Evolutionary conservation across 768 basidiomycete genomes (phyloP).

Genomic region (Tylopilus subfusipes): DNA sequence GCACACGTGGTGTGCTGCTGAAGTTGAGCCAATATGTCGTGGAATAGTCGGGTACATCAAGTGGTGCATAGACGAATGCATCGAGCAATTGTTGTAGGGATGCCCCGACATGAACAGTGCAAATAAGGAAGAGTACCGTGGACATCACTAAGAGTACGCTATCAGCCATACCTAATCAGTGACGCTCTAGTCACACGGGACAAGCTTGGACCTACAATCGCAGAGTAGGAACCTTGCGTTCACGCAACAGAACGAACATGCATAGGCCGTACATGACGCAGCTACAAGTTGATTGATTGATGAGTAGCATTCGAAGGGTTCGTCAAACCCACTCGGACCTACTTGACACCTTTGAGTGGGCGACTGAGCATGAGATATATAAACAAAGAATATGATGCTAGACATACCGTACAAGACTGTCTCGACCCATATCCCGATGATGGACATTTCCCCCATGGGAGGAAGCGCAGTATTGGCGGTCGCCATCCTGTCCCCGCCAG

Average conservation of each 20-base stretch:
- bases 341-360: background rate
- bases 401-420: background rate
- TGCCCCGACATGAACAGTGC: background rate
- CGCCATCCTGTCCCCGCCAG: background rate
- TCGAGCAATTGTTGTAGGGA: slow-evolving; percentile 1
- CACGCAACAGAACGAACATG: background rate
- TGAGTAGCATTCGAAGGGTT: background rate
- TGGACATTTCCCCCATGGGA: background rate
- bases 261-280: background rate
- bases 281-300: background rate
- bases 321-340: background rate
- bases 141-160: background rate
- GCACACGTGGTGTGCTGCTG: background rate
- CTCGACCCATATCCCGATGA: background rate
- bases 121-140: background rate
- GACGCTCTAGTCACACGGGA: too few relatives aligned
- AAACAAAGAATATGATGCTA: background rate
- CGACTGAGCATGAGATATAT: too few relatives aligned
- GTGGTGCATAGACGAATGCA: background rate
- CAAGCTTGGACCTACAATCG: background rate
- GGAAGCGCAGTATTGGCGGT: background rate
- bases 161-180: background rate
- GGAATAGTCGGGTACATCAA: background rate
- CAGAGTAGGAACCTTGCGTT: background rate
- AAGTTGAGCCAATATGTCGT: slow-evolving; percentile 1